These are phyloP conservation scores for Aschersonia sp. DNA, from an alignment of 2,329 filamentous ascomycete species.

Conservation along the genomic window DNA sequence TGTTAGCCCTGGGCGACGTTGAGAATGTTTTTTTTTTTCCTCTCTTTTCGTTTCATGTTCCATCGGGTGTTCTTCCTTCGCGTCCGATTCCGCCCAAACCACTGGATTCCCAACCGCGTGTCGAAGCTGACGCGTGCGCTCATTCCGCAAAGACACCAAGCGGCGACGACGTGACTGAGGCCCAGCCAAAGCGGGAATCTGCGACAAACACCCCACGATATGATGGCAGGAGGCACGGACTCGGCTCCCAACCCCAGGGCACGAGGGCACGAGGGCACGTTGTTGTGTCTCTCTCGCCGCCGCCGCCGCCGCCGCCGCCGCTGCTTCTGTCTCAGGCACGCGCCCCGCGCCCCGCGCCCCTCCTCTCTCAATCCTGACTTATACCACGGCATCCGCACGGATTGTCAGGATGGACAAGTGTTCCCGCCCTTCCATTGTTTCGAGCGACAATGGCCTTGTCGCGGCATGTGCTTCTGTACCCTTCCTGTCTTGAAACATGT, in stretches of 20 bases:
- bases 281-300: background rate
- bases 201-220: background rate
- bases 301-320: no score
- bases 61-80: no score
- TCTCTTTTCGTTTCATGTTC: no score
- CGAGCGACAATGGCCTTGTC: background rate
- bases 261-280: background rate
- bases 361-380: background rate
- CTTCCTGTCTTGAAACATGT: no score
- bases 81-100: no score
- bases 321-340: background rate
- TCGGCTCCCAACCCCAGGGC: background rate
- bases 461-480: no score
- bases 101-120: no score
- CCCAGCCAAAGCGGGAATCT: no score
- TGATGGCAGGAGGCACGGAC: background rate
- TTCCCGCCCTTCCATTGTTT: background rate
- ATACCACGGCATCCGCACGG: background rate
- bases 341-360: no score
- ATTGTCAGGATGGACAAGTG: background rate
- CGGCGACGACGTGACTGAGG: background rate
- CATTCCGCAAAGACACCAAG: background rate
- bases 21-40: no score
- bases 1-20: no score
- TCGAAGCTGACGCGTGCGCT: no score